Evolutionary conservation across 116 monocot genomes (phyloP), one percentile per base, ranked within the genome.

Genomic region (Phalaenopsis hybrid): DNA sequence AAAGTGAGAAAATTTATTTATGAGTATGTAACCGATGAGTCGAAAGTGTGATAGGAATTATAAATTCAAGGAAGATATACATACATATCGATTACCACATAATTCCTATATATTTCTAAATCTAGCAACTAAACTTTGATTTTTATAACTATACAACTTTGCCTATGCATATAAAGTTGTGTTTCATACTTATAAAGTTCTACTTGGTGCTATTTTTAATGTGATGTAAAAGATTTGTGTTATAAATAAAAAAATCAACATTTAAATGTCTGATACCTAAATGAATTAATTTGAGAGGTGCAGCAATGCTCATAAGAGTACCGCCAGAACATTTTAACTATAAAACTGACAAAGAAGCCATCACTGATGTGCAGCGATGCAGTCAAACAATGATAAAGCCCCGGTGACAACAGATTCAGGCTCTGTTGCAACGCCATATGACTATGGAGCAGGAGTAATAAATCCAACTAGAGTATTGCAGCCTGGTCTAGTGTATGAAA

Each of bases 401-500:
- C 70, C 85, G 10, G 0, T 96, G 15, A 89, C 84, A 10, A 90
- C 87, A 6, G 85, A 89, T 48, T 67, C 84, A 9, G 90, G 92
- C 17, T 82, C 84, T 1, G 4, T 44, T 6, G 96, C 93, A 4
- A 92, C 88, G 25, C 89, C 89, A 1, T 89, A 92, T 57, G 92
- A 93, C 75, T 68, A 72, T 21, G 96, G 96, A 33, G 88, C 96
- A 23, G 96, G 96, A 4, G 89, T 93, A 74, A 85, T 96, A 25
- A 90, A 63, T 78, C 96, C 96, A 5, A 55, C 79, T 0, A n/a
- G 17, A 15, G 90, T 87, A 17, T 72, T 88, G 20, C 85, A 92
- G 52, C 89, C 93, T 0, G 96, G 96, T 10, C 88, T 93, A 7
- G 84, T 96, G 8, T 96, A 93, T 23, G 96, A 96, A 59, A 16